A percentile compares a stretch with the other conserved stretches of the same genome.
Conservation (phyloP, 73 alveolate genomes). For the Paramecium caudatum region DNA sequence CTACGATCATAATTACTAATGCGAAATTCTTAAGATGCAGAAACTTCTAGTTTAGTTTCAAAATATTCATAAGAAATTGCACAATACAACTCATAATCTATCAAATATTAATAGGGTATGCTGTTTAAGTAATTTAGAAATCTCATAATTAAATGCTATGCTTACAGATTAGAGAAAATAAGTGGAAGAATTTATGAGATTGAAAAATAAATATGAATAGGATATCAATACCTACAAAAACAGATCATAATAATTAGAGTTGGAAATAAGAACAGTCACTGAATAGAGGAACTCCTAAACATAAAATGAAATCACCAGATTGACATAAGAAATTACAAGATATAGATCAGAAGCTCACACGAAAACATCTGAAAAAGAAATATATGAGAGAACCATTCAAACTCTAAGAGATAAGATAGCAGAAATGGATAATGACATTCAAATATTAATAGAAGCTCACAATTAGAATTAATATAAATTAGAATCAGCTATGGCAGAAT, state of each 20-base stretch:
- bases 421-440: constrained; percentile 63
- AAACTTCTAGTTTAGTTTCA: background rate
- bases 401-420: constrained; percentile 32
- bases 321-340: constrained; percentile 31
- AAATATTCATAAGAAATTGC: constrained; percentile 18
- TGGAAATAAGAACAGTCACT: background rate
- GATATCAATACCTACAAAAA: constrained; percentile 3
- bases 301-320: background rate
- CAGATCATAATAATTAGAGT: background rate
- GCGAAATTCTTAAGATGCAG: constrained; percentile 54
- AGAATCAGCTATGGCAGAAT: constrained; percentile 22
- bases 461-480: background rate
- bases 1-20: constrained; percentile 8
- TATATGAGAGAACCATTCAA: constrained; percentile 43
- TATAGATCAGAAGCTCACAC: background rate
- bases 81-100: background rate
- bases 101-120: constrained; percentile 44
- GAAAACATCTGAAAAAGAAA: background rate
- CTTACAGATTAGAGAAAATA: background rate
- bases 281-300: constrained; percentile 13
- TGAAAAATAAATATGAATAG: constrained; percentile 1
- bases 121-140: background rate
- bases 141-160: background rate
- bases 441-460: constrained; percentile 46
- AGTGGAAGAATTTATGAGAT: constrained; percentile 1